These are phyloP conservation scores for Lactifluus hygrophoroides DNA, from an alignment of 768 basidiomycete genomes.

Conservation along the genomic window DNA sequence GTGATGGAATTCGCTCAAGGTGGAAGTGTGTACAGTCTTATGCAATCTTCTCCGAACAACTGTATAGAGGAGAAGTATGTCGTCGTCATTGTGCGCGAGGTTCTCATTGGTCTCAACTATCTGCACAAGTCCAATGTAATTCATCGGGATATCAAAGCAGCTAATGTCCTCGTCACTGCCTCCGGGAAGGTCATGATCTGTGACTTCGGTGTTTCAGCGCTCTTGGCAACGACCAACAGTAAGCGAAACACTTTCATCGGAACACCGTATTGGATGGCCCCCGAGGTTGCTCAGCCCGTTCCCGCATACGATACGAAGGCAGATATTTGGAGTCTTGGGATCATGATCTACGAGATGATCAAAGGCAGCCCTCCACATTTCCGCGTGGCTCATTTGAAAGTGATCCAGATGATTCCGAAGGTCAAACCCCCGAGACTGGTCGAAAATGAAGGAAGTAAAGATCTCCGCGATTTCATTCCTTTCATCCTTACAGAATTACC, in stretches of 20 bases:
- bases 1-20: conserved; percentile 97
- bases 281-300: conserved; percentile 85
- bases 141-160: conserved; percentile 96
- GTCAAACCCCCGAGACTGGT: conserved; percentile 72
- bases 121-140: conserved; percentile 93
- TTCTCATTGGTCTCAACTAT: conserved; percentile 77
- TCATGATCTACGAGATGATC: conserved; percentile 93
- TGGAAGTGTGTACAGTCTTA: conserved; percentile 86
- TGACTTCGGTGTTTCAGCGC: conserved; percentile 96
- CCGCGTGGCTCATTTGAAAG: conserved; percentile 68
- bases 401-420: conserved; percentile 84
- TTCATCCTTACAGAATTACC: conserved; percentile 78
- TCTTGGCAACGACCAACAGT: conserved; percentile 72
- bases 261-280: conserved; percentile 99
- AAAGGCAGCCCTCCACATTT: conserved; percentile 94
- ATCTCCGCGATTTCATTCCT: conserved; percentile 83
- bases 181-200: conserved; percentile 90
- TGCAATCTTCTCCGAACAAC: conserved; percentile 73
- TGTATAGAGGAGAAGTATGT: conserved; percentile 86
- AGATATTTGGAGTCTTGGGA: conserved; percentile 97
- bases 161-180: conserved; percentile 87
- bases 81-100: conserved; percentile 81
- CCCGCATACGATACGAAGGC: conserved; percentile 96
- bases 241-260: conserved; percentile 96
- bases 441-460: conserved; percentile 72